A percentile compares a stretch with the other conserved stretches of the same genome.
These are phyloP conservation scores for Epichloe amarillans DNA, from an alignment of 2,329 filamentous ascomycete genomes.

Conservation along the genomic window DNA sequence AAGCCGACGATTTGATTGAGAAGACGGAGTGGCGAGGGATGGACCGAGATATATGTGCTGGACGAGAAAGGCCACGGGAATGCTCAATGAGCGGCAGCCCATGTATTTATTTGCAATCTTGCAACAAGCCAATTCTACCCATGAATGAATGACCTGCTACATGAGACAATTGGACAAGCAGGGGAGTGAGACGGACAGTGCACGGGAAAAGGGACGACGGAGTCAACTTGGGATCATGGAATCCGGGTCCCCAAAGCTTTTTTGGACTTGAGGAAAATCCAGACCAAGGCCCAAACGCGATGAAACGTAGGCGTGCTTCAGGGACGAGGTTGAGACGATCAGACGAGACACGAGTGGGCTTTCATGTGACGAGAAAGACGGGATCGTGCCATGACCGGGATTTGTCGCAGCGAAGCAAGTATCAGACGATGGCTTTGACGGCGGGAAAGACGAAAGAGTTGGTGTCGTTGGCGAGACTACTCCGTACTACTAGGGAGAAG, in stretches of 20 bases:
- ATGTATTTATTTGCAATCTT: neutral
- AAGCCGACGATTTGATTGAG: too few species aligned
- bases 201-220: neutral
- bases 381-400: too few species aligned
- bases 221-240: neutral
- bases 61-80: too few species aligned
- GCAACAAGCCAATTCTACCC: neutral
- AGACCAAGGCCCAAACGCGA: neutral
- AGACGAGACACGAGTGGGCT: neutral
- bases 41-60: neutral
- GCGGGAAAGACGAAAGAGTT: too few species aligned
- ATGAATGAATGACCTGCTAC: neutral
- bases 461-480: too few species aligned
- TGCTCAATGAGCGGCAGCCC: too few species aligned
- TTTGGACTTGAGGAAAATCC: neutral
- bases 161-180: neutral
- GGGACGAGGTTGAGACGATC: neutral
- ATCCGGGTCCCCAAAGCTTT: neutral
- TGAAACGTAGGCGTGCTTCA: slow-evolving; percentile 3
- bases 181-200: neutral
- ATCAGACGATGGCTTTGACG: too few species aligned
- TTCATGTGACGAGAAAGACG: neutral
- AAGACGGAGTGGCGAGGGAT: too few species aligned
- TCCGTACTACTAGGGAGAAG: neutral
- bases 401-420: too few species aligned